phyloP scores from a whole-genome alignment of 352 stramenopile genomes.

The Phytopythium ostracodes region DNA sequence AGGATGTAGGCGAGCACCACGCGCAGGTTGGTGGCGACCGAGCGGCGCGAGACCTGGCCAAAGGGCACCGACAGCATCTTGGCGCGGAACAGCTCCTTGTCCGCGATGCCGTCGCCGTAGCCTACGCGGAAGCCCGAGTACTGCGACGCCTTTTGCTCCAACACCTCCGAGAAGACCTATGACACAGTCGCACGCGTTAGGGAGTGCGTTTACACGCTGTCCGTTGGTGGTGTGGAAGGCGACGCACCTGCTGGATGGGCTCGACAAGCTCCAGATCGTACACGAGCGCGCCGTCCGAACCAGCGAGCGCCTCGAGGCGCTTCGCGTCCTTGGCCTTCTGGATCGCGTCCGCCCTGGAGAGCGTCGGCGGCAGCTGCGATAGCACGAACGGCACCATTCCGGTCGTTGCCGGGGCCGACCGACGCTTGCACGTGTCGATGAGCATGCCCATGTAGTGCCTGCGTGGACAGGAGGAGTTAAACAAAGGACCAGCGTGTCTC shows the following conservation, averaged over 20 bases:
- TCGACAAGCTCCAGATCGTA: slow-evolving; percentile 90
- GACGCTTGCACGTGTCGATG: slow-evolving; percentile 92
- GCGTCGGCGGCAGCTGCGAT: slow-evolving; percentile 71
- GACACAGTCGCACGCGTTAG: slow-evolving; percentile 4
- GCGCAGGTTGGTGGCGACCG: slow-evolving; percentile 81
- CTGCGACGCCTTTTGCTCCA: not conserved
- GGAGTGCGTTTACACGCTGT: too few species aligned
- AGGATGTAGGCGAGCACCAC: slow-evolving; percentile 91
- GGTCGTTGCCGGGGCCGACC: slow-evolving; percentile 91
- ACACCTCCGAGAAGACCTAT: slow-evolving; percentile 12
- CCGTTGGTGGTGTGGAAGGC: too few species aligned
- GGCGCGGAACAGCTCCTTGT: slow-evolving; percentile 36
- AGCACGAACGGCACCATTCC: slow-evolving; percentile 96
- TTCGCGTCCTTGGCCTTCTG: slow-evolving; percentile 83
- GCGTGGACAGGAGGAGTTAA: not conserved
- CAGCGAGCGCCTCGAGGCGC: slow-evolving; percentile 75
- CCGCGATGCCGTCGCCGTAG: not conserved
- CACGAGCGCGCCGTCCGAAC: slow-evolving; percentile 94
- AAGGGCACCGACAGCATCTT: slow-evolving; percentile 51
- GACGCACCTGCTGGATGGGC: slow-evolving; percentile 31
- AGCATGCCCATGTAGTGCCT: slow-evolving; percentile 92
- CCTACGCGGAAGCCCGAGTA: not conserved
- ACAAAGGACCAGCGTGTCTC: too few species aligned
- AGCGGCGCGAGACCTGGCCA: slow-evolving; percentile 69
- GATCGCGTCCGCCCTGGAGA: slow-evolving; percentile 69